Base-by-base conservation (phyloP, 768 basidiomycete species). In the Sistotremastrum niveocremeum region DNA sequence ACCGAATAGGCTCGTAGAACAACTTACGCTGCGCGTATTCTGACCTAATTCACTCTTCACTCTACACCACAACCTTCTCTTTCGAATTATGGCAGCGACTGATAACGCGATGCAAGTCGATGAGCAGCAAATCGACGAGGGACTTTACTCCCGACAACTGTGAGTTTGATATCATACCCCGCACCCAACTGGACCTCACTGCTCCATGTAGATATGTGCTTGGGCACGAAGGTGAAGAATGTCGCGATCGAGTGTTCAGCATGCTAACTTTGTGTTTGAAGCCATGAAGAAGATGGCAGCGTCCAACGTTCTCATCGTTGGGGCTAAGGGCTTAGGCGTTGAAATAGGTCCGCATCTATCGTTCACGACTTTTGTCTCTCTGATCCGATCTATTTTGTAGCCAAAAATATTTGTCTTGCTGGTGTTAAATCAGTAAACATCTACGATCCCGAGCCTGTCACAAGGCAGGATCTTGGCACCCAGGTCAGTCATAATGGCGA, bases 271-370 rank as follows among this genome's bases (percentile, higher is more conserved):
- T 39, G 51, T 62, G 42, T 39, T 30, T 40, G n/a, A 54, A 97
- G 94, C 94, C 39, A 98, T 98, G 95, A 95, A 95, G 73, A 83
- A 81, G 59, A 98, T 99, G 95, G 94, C 95, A 5, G 71, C 76
- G 10, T 97, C 93, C 35, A 95, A 95, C 59, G 84, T 98, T 37
- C 76, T 99, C 51, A 79, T 99, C 51, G 81, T 95, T 40, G 95
- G 95, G 7, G 65, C 90, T 58, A 81, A 84, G 48, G 95, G 95
- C 45, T 65, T 99, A 48, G 94, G 95, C 39, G 87, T 87, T 48
- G 95, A 99, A 65, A 95, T 98, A 57, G 94, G 93, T 80, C 66
- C 49, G 66, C 54, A 30, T 9, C 10, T 45, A 34, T n/a, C 28
- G 32, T 1, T 9, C 33, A 20, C 39, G 37, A 42, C 33, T 12